A percentile compares a stretch with the other conserved stretches of the same genome.
Evolutionary conservation across 2,329 filamentous ascomycete genomes (phyloP).

Genomic region (Pyrenophora seminiperda): DNA sequence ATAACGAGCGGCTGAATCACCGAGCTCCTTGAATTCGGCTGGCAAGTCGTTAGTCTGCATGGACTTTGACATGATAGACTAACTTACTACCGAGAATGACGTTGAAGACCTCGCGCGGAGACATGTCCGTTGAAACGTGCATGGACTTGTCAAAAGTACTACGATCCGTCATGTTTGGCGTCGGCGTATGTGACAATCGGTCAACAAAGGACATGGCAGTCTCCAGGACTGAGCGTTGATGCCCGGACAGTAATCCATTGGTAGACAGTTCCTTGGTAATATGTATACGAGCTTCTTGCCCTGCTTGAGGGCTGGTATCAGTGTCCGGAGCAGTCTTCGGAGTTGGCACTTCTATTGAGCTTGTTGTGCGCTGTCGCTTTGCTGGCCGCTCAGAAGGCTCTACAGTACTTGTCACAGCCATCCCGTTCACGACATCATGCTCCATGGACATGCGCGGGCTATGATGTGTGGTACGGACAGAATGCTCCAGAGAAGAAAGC

Average conservation of each 20-base stretch:
- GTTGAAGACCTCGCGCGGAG: constrained; percentile 33
- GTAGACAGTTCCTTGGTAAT: constrained; percentile 40
- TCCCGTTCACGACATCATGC: not conserved
- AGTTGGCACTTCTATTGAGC: constrained; percentile 13
- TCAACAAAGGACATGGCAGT: constrained; percentile 40
- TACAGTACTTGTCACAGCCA: constrained; percentile 3
- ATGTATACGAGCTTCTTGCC: constrained; percentile 31
- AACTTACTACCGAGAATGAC: constrained; percentile 34
- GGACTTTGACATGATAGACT: not conserved
- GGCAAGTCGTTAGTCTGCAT: not conserved
- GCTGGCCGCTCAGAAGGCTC: constrained; percentile 20
- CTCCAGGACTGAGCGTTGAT: constrained; percentile 40
- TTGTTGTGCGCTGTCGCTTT: constrained; percentile 29
- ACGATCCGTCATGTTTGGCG: constrained; percentile 27
- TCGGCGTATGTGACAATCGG: constrained; percentile 33
- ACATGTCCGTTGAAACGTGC: constrained; percentile 32
- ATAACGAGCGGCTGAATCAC: constrained; percentile 26
- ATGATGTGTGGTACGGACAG: constrained; percentile 21
- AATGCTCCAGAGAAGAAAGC: constrained; percentile 34
- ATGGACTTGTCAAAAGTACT: constrained; percentile 33
- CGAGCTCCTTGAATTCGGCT: constrained; percentile 27
- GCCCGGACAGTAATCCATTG: constrained; percentile 30
- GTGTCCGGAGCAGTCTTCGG: constrained; percentile 22
- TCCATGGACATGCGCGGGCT: constrained; percentile 7
- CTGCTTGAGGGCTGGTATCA: constrained; percentile 26